phyloP scores from a whole-genome alignment of 768 basidiomycete species.

The Lactarius quietus region DNA sequence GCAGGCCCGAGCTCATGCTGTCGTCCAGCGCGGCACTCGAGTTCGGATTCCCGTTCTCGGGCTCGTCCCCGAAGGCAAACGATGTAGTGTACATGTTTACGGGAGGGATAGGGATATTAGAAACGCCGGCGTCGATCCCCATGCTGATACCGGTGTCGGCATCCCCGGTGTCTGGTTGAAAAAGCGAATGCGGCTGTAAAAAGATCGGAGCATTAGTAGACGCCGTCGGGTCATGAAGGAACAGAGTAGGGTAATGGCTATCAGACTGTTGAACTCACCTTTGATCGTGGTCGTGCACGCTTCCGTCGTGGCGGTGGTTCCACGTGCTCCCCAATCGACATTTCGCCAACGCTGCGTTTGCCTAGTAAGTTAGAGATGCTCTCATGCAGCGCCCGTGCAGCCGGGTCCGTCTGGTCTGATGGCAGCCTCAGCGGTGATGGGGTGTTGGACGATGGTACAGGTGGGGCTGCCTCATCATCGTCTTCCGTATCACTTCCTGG shows the following conservation, averaged over 20 bases:
- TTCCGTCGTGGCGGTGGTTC: slow-evolving; percentile 32
- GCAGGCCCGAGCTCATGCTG: slow-evolving; percentile 18
- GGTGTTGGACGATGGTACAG: slow-evolving; percentile 16
- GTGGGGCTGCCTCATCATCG: slow-evolving; percentile 27
- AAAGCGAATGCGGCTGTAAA: slow-evolving; percentile 38
- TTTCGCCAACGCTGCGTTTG: slow-evolving; percentile 47
- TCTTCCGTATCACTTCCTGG: slow-evolving; percentile 30
- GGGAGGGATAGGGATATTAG: neutral
- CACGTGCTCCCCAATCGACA: slow-evolving; percentile 27
- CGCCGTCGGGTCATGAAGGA: neutral
- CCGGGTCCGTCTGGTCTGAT: slow-evolving; percentile 39
- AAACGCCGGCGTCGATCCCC: neutral
- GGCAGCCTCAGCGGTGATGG: slow-evolving; percentile 34
- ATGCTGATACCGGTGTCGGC: neutral
- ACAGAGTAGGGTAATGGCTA: neutral
- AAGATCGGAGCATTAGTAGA: neutral
- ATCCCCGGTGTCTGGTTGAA: slow-evolving; percentile 35
- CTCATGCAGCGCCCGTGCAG: slow-evolving; percentile 61
- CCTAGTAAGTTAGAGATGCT: slow-evolving; percentile 66
- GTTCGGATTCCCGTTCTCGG: slow-evolving; percentile 9
- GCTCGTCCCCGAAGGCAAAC: slow-evolving; percentile 22
- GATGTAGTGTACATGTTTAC: slow-evolving; percentile 10
- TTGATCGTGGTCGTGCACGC: slow-evolving; percentile 39
- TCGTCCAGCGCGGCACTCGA: slow-evolving; percentile 1
- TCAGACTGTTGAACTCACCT: slow-evolving; percentile 31